A percentile compares a stretch with the other conserved stretches of the same genome.
These are phyloP conservation scores for Penicilliopsis zonata DNA, from an alignment of 495 filamentous ascomycete species.

Conservation along the genomic window DNA sequence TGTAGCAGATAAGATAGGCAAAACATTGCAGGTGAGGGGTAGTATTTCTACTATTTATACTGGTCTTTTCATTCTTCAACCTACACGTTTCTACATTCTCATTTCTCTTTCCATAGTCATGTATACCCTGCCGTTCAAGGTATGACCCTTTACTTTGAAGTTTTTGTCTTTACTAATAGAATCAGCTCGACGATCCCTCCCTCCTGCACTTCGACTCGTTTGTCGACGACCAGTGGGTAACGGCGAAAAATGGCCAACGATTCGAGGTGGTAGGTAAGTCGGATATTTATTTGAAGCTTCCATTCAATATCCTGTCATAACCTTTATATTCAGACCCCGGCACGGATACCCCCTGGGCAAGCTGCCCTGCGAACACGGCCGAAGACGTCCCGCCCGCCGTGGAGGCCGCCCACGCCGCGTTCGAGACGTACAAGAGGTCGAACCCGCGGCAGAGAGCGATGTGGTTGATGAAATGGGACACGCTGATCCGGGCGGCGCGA, in stretches of 20 bases:
- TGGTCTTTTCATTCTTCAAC: too few species aligned
- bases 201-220: conserved; percentile 49
- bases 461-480: conserved; percentile 48
- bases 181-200: conserved; percentile 43
- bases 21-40: too few species aligned
- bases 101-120: too few species aligned
- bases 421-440: conserved; percentile 46
- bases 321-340: conserved; percentile 42
- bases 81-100: too few species aligned
- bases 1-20: too few species aligned
- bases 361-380: conserved; percentile 45
- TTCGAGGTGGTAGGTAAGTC: conserved; percentile 54
- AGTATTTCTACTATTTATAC: too few species aligned
- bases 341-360: conserved; percentile 49
- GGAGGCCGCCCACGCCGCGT: conserved; percentile 44
- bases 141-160: background rate
- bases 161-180: background rate
- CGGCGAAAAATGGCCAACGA: conserved; percentile 46
- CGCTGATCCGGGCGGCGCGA: conserved; percentile 34
- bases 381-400: conserved; percentile 53
- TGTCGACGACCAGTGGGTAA: conserved; percentile 50
- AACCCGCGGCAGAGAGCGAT: conserved; percentile 50
- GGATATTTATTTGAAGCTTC: background rate
- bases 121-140: background rate
- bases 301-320: conserved; percentile 2